phyloP scores from a whole-genome alignment of 2,329 filamentous ascomycete species.

The Fusarium sambucinum region DNA sequence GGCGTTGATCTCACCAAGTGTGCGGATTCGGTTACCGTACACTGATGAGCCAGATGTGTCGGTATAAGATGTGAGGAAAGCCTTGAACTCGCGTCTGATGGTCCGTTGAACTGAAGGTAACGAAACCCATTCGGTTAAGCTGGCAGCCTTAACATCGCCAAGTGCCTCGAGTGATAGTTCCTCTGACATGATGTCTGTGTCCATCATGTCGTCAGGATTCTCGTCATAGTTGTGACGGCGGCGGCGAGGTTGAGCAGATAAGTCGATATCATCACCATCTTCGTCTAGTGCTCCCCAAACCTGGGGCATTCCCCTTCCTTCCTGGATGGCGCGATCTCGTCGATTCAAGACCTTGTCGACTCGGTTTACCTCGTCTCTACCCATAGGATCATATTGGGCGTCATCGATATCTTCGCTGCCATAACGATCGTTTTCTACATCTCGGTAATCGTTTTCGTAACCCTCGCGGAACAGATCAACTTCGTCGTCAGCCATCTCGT shows the following conservation, averaged over 20 bases:
- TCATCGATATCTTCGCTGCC: constrained; percentile 81
- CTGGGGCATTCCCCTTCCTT: constrained; percentile 64
- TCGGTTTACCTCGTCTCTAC: constrained; percentile 71
- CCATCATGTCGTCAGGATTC: constrained; percentile 91
- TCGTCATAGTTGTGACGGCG: constrained; percentile 94
- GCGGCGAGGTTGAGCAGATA: constrained; percentile 86
- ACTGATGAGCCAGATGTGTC: constrained; percentile 91
- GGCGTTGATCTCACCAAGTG: constrained; percentile 95
- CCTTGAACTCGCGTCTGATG: constrained; percentile 96
- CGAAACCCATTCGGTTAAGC: constrained; percentile 94
- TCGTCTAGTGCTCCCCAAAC: constrained; percentile 82
- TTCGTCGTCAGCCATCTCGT: constrained; percentile 84
- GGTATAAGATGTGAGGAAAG: constrained; percentile 95
- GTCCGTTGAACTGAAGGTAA: constrained; percentile 90
- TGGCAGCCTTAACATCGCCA: constrained; percentile 92
- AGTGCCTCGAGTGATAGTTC: constrained; percentile 93
- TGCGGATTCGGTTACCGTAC: constrained; percentile 93
- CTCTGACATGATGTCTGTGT: constrained; percentile 93
- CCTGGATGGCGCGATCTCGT: constrained; percentile 66
- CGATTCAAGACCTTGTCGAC: constrained; percentile 80
- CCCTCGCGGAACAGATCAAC: constrained; percentile 82
- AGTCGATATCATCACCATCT: constrained; percentile 84
- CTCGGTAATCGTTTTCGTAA: constrained; percentile 77
- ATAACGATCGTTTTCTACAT: constrained; percentile 76
- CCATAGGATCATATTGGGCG: constrained; percentile 79